Base-by-base conservation (phyloP, 139 green algal genomes). In the Yamagishiella unicocca region DNA sequence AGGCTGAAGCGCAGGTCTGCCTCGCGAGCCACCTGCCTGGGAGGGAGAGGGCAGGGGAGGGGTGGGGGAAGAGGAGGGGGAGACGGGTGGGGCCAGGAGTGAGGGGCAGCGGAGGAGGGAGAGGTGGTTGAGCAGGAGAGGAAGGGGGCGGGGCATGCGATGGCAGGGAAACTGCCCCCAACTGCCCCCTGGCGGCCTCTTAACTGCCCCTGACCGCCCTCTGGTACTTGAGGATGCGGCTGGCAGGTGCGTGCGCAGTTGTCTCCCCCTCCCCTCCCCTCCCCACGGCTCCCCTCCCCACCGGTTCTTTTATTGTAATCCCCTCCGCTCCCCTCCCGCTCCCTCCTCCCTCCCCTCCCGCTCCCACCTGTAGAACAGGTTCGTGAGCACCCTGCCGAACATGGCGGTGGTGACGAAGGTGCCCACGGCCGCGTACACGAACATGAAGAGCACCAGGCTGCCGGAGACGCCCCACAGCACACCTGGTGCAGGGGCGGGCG, bases 1-100 rank as follows among this genome's bases (percentile, higher is more conserved):
- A 99, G 91, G 8, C 91, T 90, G 88, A 97, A 99, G 14, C 97
- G 92, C 70, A 99, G 83, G 76, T 99, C 95, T 0, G 92, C 97
- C 89, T 98, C 96, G 17, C 87, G 82, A 79, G 96, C 85, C 54
- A 99, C 82, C 25, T 90, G 54, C 42, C 88, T 76, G 83, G 21
- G 24, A 42, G 17, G 14, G 21, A 6, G 50, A 5, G 37, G 76
- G 76, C 0, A 81, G 4, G 27, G 19, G 21, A 31, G 53, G 80
- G 43, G 42, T 40, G 58, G 80, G 64, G 66, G 64, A 33, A 66
- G 42, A 42, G 74, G 40, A 38, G 38, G 62, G 45, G 38, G 37
- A 75, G 2, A 50, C 46, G 25, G 8, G 67, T 75, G 38, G 17
- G 17, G 50, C 17, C 17, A 58, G 12, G 14, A 58, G 50, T 25